A percentile compares a stretch with the other conserved stretches of the same genome.
Conservation (phyloP, 169 alveolate species). For the Eimeria necatrix region DNA sequence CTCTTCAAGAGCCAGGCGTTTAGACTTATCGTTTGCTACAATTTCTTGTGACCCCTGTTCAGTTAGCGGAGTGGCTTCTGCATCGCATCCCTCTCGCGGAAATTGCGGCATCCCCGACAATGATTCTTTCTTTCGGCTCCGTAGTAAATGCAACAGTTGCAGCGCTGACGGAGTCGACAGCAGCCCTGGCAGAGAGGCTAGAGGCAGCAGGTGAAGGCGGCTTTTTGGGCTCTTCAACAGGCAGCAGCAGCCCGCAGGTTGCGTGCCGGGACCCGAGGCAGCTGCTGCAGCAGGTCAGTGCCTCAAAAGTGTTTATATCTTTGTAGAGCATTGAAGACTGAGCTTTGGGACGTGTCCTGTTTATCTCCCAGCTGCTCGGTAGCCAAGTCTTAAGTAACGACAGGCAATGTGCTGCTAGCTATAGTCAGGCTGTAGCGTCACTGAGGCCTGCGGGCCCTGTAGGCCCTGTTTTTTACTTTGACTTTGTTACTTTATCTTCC, state of each 20-base stretch:
- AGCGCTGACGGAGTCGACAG: slow-evolving; percentile 53
- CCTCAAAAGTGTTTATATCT: too few relatives aligned
- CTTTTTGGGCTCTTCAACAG: neutral
- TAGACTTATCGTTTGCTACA: neutral
- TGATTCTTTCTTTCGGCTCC: slow-evolving; percentile 9
- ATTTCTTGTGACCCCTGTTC: neutral
- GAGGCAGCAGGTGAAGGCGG: slow-evolving; percentile 23
- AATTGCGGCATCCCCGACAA: slow-evolving; percentile 52
- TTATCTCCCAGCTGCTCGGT: too few relatives aligned
- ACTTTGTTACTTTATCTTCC: too few relatives aligned
- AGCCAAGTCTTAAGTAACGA: too few relatives aligned
- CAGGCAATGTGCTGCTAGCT: too few relatives aligned
- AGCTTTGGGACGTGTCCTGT: too few relatives aligned
- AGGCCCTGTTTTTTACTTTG: neutral
- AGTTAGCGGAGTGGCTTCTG: slow-evolving; percentile 52
- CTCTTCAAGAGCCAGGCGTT: neutral
- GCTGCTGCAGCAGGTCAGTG: slow-evolving; percentile 65
- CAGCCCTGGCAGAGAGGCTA: slow-evolving; percentile 57
- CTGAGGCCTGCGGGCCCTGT: neutral
- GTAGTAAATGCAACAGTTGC: slow-evolving; percentile 50
- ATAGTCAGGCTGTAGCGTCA: too few relatives aligned
- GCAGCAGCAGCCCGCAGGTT: slow-evolving; percentile 33
- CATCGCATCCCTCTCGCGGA: slow-evolving; percentile 46
- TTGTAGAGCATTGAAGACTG: too few relatives aligned
- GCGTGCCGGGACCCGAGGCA: slow-evolving; percentile 35